Evolutionary conservation across 768 basidiomycete species (phyloP), one percentile per base, ranked within the genome.

Genomic region (Trametes villosa): DNA sequence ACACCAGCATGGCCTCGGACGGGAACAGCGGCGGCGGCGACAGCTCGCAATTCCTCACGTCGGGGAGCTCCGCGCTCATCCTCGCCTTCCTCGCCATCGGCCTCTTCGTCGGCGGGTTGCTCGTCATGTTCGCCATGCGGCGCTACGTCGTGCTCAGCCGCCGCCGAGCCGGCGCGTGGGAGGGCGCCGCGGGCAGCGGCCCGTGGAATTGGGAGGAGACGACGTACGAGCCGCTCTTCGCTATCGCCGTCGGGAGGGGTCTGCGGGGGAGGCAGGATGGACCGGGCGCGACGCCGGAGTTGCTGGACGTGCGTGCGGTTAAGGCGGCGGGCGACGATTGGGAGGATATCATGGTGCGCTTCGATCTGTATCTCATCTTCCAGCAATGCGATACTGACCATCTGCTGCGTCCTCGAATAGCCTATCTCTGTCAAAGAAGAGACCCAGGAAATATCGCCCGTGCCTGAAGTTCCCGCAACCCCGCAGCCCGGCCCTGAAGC

Each of bases 11-110:
- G 22, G 20, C 54, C 15, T 15, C 41, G 4, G 24, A 22, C 17
- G 48, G 38, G 12, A 20, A 9, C 3, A 33, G 53, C 46, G 26
- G 17, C 36, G 41, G 29, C 20, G 36, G 41, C 48, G 40, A 44
- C 45, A 22, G 36, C 4, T 29, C 41, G 26, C 44, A 46, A 18
- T 27, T 71, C 42, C 72, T 78, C 62, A 65, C 74, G n/a, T 65
- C 75, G 1, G 64, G 65, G 1, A 76, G 74, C 12, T 84, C 83
- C 0, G 82, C 84, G 0, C 82, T 87, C 63, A 81, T 88, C 46
- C 76, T 87, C 36, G 84, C 81, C 2, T 84, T 86, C 66, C 72
- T 88, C 26, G 81, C 82, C n/a, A 78, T 86, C 29, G 84, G 83
- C 4, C 66, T 88, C 18, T 84, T 87, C 63, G 70, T 74, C 20